Evolutionary conservation across 176 grass and related monocot species (phyloP).

Genomic region (Bromus sterilis): DNA sequence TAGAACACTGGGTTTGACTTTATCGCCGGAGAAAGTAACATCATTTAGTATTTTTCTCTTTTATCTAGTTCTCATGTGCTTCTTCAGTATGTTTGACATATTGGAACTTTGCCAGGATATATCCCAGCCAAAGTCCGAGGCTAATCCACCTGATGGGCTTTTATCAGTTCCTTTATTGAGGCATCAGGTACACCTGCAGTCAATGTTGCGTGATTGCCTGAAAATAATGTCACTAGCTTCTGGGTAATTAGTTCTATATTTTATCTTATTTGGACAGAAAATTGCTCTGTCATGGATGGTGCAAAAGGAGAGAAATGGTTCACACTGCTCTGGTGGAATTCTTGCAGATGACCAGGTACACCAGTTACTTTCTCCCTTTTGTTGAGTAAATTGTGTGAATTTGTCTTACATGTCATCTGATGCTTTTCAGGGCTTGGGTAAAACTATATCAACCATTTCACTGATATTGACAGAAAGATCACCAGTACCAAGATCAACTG

Average conservation of each 20-base stretch:
- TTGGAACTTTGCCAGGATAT: conserved; percentile 61
- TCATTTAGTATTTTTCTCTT: conserved; percentile 8
- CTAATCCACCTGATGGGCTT: conserved; percentile 77
- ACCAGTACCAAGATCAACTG: conserved; percentile 34
- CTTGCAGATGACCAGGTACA: conserved; percentile 99
- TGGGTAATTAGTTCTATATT: conserved; percentile 14
- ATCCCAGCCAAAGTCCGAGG: conserved; percentile 76
- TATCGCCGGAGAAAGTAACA: not conserved
- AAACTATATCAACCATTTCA: conserved; percentile 95
- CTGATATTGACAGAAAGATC: conserved; percentile 87
- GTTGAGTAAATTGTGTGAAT: not conserved
- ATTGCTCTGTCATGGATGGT: conserved; percentile 99
- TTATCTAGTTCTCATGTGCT: conserved; percentile 12
- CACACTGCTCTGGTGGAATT: conserved; percentile 87
- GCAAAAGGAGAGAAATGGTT: conserved; percentile 71
- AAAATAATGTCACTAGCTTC: conserved; percentile 4
- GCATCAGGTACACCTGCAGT: conserved; percentile 61
- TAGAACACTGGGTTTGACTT: not conserved
- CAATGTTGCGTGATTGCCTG: not conserved
- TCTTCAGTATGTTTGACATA: conserved; percentile 28
- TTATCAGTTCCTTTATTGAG: conserved; percentile 85
- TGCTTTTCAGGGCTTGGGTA: conserved; percentile 80
- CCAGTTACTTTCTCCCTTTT: not conserved
- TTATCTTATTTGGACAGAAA: conserved; percentile 41
- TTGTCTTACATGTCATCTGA: conserved; percentile 19